These are phyloP conservation scores for Neurospora discreta DNA, from an alignment of 495 filamentous ascomycete species.

Conservation along the genomic window DNA sequence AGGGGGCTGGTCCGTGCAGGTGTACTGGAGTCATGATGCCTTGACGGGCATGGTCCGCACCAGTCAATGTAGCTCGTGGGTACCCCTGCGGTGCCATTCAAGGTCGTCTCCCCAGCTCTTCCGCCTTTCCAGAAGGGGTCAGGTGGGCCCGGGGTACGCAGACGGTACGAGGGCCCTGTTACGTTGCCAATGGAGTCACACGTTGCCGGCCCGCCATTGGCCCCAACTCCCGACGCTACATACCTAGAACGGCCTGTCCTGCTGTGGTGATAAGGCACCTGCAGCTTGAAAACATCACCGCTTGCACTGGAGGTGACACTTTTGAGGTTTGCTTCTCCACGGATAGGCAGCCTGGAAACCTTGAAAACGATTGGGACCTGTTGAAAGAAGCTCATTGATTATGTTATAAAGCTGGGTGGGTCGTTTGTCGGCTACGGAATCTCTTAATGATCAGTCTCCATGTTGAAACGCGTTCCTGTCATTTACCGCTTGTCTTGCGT, in stretches of 20 bases:
- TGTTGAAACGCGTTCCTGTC: background rate
- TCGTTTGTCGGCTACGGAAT: background rate
- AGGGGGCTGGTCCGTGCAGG: slow-evolving; percentile 2
- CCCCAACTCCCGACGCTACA: slow-evolving; percentile 6
- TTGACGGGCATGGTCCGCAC: background rate
- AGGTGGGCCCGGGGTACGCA: slow-evolving; percentile 2
- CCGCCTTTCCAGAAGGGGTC: background rate
- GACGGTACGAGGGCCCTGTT: slow-evolving; percentile 5
- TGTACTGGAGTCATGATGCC: background rate
- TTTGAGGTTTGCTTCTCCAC: background rate
- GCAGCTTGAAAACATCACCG: slow-evolving; percentile 16
- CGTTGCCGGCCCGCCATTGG: slow-evolving; percentile 1
- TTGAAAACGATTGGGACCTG: background rate
- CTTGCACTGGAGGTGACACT: background rate
- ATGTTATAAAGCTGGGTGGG: background rate
- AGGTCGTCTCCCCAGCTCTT: background rate
- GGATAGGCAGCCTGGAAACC: background rate
- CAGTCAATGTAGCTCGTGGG: slow-evolving; percentile 4
- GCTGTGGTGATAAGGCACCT: slow-evolving; percentile 17
- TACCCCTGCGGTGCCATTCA: slow-evolving; percentile 2
- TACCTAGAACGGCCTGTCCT: slow-evolving; percentile 8
- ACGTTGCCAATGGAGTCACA: background rate
- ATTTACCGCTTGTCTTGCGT: slow-evolving; percentile 11
- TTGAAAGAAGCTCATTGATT: background rate
- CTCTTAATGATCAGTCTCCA: background rate